A percentile compares a stretch with the other conserved stretches of the same genome.
Evolutionary conservation across 2,329 filamentous ascomycete species (phyloP).

Genomic region (Cladosporium sp.): DNA sequence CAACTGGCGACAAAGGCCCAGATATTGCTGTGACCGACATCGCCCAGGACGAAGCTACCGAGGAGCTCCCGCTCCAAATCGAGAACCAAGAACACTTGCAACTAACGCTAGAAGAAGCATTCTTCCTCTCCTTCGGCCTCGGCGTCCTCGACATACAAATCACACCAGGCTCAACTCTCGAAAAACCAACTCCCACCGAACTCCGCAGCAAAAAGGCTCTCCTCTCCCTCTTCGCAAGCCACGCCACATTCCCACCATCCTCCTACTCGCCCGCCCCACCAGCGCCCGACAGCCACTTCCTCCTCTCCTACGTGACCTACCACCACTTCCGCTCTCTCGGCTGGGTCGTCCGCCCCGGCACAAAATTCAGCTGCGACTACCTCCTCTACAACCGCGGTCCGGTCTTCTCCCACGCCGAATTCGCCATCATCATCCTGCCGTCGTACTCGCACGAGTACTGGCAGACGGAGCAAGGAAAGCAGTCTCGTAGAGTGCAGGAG

Average conservation of each 20-base stretch:
- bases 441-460: slow-evolving; percentile 73
- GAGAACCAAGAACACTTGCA: slow-evolving; percentile 79
- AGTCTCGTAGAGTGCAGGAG: slow-evolving; percentile 45
- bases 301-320: slow-evolving; percentile 83
- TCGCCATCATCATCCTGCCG: slow-evolving; percentile 78
- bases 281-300: slow-evolving; percentile 72
- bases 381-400: slow-evolving; percentile 91
- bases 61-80: slow-evolving; percentile 24
- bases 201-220: slow-evolving; percentile 36
- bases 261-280: slow-evolving; percentile 53
- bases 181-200: slow-evolving; percentile 29
- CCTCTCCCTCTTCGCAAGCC: slow-evolving; percentile 51
- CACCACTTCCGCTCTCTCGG: slow-evolving; percentile 94
- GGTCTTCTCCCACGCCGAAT: slow-evolving; percentile 92
- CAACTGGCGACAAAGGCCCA: background rate
- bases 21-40: slow-evolving; percentile 8
- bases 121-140: slow-evolving; percentile 80
- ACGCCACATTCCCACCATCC: slow-evolving; percentile 49
- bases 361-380: slow-evolving; percentile 94
- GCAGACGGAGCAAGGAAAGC: slow-evolving; percentile 45
- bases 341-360: slow-evolving; percentile 86
- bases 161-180: slow-evolving; percentile 14
- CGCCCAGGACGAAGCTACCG: slow-evolving; percentile 5
- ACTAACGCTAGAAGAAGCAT: slow-evolving; percentile 81
- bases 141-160: slow-evolving; percentile 65